Base-by-base conservation (phyloP, 202 grass and related monocot species). In the Zoysia matrella region DNA sequence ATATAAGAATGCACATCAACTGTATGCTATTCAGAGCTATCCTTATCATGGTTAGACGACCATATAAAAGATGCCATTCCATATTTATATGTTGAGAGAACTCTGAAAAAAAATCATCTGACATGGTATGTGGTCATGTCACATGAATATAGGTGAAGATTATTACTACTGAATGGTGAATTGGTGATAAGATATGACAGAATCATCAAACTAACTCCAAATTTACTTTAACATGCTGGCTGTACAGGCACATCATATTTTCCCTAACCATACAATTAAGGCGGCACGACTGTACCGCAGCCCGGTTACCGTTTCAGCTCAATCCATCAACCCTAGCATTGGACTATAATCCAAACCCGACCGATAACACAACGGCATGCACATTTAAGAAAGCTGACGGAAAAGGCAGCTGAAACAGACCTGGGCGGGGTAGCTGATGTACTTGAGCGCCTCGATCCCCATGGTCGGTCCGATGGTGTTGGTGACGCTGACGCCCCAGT, bases 361-460 rank as follows among this genome's bases (percentile, higher is more conserved):
- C 13, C 0, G 22, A 47, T 2, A 41, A 39, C 16, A 46, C 14
- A 71, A 6, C 15, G 52, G 44, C 43, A 0, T 1, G 11, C 56
- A 8, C 54, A 60, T 49, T 7, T 39, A 15, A 73, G 16, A 46
- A 60, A 44, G 11, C 36, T 4, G 52, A 54, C 53, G 1, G 16
- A 15, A 78, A 63, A 53, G 11, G 61, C 42, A 78, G 73, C 42
- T 6, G 3, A 16, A 83, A 65, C 69, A 58, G 12, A 92, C 96
- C 89, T 95, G 93, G 46, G 96, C 92, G 1, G 96, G 96, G 83
- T 99, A 95, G 83, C 96, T 99, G 82, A 99, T 99, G 80, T 90
- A 99, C 87, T 90, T 99, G 85, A 94, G 89, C 8, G 96, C 93
- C 85, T 95, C 96, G 52, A 99, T 94, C 73, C 91, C 96, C 92